These are phyloP conservation scores for Yamadazyma jaroonii DNA, from an alignment of 1,139 yeast genomes.

Conservation along the genomic window DNA sequence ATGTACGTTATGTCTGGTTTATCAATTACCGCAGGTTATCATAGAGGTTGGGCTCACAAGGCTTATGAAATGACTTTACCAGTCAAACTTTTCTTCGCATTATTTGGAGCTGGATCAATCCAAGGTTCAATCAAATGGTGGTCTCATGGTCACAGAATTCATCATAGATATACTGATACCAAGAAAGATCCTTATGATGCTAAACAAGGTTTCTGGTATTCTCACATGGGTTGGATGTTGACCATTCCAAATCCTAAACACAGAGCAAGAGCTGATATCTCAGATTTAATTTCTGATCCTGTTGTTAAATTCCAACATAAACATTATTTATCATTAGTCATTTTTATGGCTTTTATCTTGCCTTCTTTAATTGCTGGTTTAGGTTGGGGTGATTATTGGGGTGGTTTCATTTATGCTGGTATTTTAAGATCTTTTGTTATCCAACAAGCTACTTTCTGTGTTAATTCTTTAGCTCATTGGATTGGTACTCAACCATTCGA, in stretches of 20 bases:
- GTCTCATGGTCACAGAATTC: constrained; percentile 96
- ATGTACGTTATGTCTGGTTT: constrained; percentile 75
- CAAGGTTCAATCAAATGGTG: constrained; percentile 99
- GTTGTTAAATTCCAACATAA: constrained; percentile 91
- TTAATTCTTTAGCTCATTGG: constrained; percentile 98
- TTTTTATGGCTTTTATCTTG: constrained; percentile 62
- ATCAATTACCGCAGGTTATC: constrained; percentile 89
- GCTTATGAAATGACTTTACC: constrained; percentile 77
- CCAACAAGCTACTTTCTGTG: constrained; percentile 98
- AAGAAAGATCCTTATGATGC: constrained; percentile 97
- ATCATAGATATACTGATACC: constrained; percentile 97
- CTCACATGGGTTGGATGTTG: constrained; percentile 98
- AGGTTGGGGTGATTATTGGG: constrained; percentile 86
- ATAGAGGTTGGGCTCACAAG: constrained; percentile 77
- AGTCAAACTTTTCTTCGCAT: constrained; percentile 67
- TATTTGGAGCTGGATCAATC: constrained; percentile 92
- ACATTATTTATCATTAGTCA: constrained; percentile 73
- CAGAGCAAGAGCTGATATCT: constrained; percentile 94
- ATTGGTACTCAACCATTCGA: constrained; percentile 97
- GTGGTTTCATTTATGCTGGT: constrained; percentile 93
- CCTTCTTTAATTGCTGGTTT: constrained; percentile 79
- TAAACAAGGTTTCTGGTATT: constrained; percentile 90
- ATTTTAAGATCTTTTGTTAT: constrained; percentile 76
- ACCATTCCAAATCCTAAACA: constrained; percentile 88
- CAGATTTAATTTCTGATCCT: constrained; percentile 88